These are phyloP conservation scores for Emericellopsis atlantica DNA, from an alignment of 2,329 filamentous ascomycete species.

Conservation along the genomic window DNA sequence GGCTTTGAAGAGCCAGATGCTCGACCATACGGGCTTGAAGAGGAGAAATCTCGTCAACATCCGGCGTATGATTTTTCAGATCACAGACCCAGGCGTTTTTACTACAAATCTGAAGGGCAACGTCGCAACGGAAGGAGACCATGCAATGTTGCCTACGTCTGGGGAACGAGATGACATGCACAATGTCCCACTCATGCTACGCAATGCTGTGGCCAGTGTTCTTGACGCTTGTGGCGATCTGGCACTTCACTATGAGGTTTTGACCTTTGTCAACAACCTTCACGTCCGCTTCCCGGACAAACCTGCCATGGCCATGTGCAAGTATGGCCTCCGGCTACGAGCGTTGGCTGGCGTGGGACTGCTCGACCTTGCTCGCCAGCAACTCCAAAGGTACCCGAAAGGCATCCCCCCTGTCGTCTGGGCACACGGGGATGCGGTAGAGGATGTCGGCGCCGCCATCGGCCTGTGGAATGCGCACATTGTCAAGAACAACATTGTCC, in stretches of 20 bases:
- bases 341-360: slow-evolving; percentile 1
- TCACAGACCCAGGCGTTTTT: background rate
- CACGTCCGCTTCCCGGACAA: background rate
- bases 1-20: slow-evolving; percentile 6
- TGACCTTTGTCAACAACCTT: slow-evolving; percentile 3
- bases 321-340: slow-evolving; percentile 1
- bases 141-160: too few relatives aligned
- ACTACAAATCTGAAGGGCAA: too few relatives aligned
- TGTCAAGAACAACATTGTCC: background rate
- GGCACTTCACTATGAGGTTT: background rate
- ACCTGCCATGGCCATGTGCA: background rate
- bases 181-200: background rate
- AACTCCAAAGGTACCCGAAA: background rate
- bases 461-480: background rate
- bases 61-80: slow-evolving; percentile 16
- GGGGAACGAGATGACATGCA: background rate
- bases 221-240: background rate
- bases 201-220: background rate
- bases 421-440: background rate
- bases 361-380: background rate
- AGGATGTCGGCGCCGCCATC: background rate
- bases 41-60: slow-evolving; percentile 4
- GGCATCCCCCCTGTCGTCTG: background rate
- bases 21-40: slow-evolving; percentile 1
- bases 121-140: too few relatives aligned